Evolutionary conservation across 176 grass and related monocot genomes (phyloP), one percentile per base, ranked within the genome.

Genomic region (Oryza meridionalis): DNA sequence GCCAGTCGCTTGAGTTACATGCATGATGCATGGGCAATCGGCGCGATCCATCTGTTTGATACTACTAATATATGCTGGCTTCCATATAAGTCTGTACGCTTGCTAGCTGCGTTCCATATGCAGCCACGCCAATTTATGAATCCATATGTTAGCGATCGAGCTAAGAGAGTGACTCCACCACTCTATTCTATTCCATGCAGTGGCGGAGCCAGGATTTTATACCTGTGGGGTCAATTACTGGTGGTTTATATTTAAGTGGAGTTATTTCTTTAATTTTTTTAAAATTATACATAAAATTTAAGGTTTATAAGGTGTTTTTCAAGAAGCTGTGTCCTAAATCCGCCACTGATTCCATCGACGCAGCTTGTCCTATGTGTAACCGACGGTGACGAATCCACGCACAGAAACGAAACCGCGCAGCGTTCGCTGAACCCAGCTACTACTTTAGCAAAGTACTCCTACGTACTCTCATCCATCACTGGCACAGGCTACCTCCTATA

Each of bases 331-430:
- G n/a, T n/a, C n/a, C n/a, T n/a, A n/a, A n/a, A n/a, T n/a, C n/a
- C n/a, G n/a, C n/a, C n/a, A n/a, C n/a, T n/a, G n/a, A 19, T 7
- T 3, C 33, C 33, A 5, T 5, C 4, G 33, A 35, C 50, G 50
- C 15, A 25, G 33, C 8, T 11, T 2, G 15, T 31, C 31, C 32
- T 32, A 49, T 22, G 51, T 6, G 70, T 9, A 79, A 55, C 73
- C 6, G 11, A 84, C 33, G 16, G 38, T 50, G 76, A 62, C 69
- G 81, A 5, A 73, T 58, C 19, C 35, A 38, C 12, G 65, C 66
- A 70, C 64, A 13, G 40, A 85, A 74, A 71, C 77, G 66, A 88
- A 71, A 51, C 65, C 70, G 47, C 45, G 77, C 31, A 61, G 73
- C 46, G 58, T 40, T 64, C 68, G 21, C 21, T 45, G 6, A 61